A percentile compares a stretch with the other conserved stretches of the same genome.
These are phyloP conservation scores for Aspergillus quadrilineatus DNA, from an alignment of 2,329 filamentous ascomycete genomes.

Conservation along the genomic window DNA sequence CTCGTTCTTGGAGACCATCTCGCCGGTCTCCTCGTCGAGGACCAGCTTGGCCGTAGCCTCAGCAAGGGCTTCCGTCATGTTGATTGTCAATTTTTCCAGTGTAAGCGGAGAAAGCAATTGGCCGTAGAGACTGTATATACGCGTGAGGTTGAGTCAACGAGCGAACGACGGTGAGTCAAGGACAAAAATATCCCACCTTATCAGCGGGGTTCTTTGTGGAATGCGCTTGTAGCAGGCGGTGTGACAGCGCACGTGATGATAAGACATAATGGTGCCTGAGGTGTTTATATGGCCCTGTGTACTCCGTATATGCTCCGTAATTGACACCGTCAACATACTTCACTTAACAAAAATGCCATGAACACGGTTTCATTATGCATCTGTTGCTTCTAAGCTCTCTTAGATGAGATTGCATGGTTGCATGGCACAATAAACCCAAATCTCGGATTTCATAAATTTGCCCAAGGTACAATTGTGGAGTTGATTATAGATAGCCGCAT, in stretches of 20 bases:
- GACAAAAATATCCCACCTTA: conserved; percentile 1
- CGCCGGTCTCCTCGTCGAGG: conserved; percentile 24
- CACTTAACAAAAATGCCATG: not conserved
- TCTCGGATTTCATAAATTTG: no score
- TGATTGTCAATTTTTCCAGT: not conserved
- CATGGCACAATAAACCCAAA: no score
- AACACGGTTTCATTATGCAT: no score
- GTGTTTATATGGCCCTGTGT: not conserved
- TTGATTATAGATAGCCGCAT: no score
- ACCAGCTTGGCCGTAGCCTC: conserved; percentile 23
- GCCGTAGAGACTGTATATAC: not conserved
- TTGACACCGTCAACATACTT: not conserved
- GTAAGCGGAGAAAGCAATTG: not conserved
- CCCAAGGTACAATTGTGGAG: no score
- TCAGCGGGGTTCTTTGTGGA: conserved; percentile 1
- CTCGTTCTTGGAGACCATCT: conserved; percentile 29
- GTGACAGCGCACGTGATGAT: not conserved
- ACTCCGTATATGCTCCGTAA: no score
- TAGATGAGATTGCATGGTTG: no score
- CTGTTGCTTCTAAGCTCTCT: no score
- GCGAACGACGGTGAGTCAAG: not conserved
- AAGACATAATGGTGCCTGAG: not conserved
- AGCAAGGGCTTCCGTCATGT: conserved; percentile 20
- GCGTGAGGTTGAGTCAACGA: not conserved
- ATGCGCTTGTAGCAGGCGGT: not conserved